Percentiles rank a stretch among this genome's conserved stretches.
Evolutionary conservation across 805 yeast species (phyloP).

Genomic region (Candida piceae): DNA sequence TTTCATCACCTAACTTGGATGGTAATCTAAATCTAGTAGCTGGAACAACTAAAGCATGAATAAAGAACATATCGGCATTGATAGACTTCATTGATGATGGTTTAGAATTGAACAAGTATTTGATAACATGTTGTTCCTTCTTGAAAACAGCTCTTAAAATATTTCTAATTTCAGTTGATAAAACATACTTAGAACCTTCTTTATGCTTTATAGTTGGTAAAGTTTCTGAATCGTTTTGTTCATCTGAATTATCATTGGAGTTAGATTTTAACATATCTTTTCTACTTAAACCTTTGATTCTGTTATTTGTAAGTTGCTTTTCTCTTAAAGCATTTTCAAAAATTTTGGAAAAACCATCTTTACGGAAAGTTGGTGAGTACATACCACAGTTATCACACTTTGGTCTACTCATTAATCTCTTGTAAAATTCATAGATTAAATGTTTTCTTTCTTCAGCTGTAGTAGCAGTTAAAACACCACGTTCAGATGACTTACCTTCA

Average conservation of each 20-base stretch:
- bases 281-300: constrained; percentile 73
- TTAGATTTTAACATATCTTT: constrained; percentile 56
- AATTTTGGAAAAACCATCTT: constrained; percentile 89
- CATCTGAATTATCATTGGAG: constrained; percentile 19
- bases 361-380: constrained; percentile 91
- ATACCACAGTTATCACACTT: constrained; percentile 95
- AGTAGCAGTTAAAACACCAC: constrained; percentile 77
- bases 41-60: constrained; percentile 86
- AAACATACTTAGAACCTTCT: constrained; percentile 76
- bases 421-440: constrained; percentile 67
- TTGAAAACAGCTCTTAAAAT: constrained; percentile 70
- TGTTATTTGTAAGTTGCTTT: constrained; percentile 74
- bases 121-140: constrained; percentile 63
- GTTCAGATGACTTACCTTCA: constrained; percentile 63
- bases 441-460: constrained; percentile 83
- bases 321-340: constrained; percentile 84
- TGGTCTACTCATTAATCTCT: constrained; percentile 65
- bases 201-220: constrained; percentile 52
- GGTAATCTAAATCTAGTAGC: constrained; percentile 96
- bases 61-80: constrained; percentile 80
- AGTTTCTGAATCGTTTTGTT: constrained; percentile 9
- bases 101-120: constrained; percentile 75
- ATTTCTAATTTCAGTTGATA: constrained; percentile 83
- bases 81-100: constrained; percentile 49
- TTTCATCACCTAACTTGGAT: constrained; percentile 93